Evolutionary conservation across 2,329 filamentous ascomycete genomes (phyloP).

Genomic region (Trichoderma asperellum): DNA sequence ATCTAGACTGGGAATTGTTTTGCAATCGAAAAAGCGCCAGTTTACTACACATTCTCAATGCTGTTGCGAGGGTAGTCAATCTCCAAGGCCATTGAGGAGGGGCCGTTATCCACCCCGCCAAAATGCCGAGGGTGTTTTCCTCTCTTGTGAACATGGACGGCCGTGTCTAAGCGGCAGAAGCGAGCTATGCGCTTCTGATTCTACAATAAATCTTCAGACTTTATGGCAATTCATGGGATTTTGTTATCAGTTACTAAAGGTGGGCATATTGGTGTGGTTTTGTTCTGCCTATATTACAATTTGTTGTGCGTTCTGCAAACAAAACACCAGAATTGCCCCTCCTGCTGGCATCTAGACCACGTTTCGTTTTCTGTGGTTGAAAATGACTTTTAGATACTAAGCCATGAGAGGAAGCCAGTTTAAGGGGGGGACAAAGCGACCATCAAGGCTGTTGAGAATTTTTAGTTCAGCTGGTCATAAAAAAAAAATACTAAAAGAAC

Average conservation of each 20-base stretch:
- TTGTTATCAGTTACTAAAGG: background rate
- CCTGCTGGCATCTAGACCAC: conserved; percentile 2
- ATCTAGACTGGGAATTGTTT: background rate
- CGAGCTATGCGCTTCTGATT: background rate
- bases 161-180: background rate
- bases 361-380: background rate
- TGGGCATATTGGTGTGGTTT: too few relatives aligned
- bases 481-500: background rate
- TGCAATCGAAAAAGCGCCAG: background rate
- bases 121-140: conserved; percentile 12
- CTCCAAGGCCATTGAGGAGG: conserved; percentile 5
- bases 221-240: background rate
- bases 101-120: conserved; percentile 11
- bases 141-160: background rate
- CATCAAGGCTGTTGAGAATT: background rate
- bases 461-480: background rate
- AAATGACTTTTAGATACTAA: background rate
- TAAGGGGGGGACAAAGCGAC: background rate
- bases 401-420: background rate
- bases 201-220: background rate
- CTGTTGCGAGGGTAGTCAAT: conserved; percentile 3
- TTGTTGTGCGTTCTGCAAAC: background rate
- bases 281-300: background rate
- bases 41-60: background rate
- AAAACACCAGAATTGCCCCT: background rate